Evolutionary conservation across 2,329 filamentous ascomycete genomes (phyloP).

Genomic region (Trichoderma guizhouense): DNA sequence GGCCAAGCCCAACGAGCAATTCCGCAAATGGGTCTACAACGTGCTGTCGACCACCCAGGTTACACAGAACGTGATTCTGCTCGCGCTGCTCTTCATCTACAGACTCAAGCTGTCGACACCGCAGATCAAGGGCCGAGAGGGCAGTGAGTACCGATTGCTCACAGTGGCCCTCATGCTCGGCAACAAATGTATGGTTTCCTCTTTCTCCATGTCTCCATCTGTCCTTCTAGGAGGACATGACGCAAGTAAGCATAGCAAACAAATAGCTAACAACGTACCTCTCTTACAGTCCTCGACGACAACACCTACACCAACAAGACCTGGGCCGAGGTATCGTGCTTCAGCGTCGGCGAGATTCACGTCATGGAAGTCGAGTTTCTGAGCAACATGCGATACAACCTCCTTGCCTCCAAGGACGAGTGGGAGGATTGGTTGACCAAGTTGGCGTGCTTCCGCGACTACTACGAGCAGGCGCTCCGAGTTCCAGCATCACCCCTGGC

Average conservation of each 20-base stretch:
- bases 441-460: slow-evolving; percentile 76
- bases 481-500: slow-evolving; percentile 37
- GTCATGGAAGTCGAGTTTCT: slow-evolving; percentile 99
- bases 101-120: slow-evolving; percentile 88
- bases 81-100: slow-evolving; percentile 91
- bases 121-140: slow-evolving; percentile 81
- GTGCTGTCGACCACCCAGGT: slow-evolving; percentile 94
- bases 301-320: slow-evolving; percentile 99
- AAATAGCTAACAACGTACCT: slow-evolving; percentile 22
- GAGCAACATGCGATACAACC: slow-evolving; percentile 94
- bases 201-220: neutral
- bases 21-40: slow-evolving; percentile 89
- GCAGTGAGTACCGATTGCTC: slow-evolving; percentile 88
- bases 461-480: slow-evolving; percentile 67
- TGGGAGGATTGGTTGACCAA: slow-evolving; percentile 87
- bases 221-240: neutral
- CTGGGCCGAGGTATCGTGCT: slow-evolving; percentile 96
- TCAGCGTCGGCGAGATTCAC: slow-evolving; percentile 91
- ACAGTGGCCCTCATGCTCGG: slow-evolving; percentile 96
- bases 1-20: slow-evolving; percentile 73
- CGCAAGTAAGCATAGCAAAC: neutral
- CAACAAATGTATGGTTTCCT: slow-evolving; percentile 72
- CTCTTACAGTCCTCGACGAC: slow-evolving; percentile 73
- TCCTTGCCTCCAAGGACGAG: slow-evolving; percentile 79
- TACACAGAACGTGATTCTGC: slow-evolving; percentile 87